phyloP scores from a whole-genome alignment of 768 basidiomycete species.

The Auricularia sp. region DNA sequence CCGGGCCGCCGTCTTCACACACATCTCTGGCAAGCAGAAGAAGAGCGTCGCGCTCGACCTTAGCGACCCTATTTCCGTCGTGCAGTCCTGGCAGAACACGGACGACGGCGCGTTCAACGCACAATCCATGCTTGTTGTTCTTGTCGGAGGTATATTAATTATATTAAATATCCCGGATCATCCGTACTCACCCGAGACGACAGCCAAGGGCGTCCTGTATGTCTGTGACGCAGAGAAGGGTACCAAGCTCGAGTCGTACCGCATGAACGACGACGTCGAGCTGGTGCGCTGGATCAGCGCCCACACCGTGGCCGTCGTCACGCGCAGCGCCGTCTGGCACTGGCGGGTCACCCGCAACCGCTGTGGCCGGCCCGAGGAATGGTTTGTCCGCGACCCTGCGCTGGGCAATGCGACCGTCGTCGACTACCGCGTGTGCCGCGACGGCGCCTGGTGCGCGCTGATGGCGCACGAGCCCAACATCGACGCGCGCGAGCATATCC shows the following conservation, averaged over 20 bases:
- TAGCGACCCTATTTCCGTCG: neutral
- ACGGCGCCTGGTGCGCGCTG: neutral
- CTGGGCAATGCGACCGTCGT: neutral
- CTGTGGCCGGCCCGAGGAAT: neutral
- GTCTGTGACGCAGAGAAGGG: neutral
- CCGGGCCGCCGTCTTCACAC: neutral
- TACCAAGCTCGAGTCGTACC: neutral
- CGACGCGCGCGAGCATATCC: neutral
- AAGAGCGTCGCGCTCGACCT: neutral
- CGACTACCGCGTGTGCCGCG: neutral
- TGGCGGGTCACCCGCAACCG: neutral
- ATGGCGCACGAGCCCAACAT: neutral
- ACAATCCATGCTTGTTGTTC: neutral
- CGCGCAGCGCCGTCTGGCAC: neutral
- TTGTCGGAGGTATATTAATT: neutral
- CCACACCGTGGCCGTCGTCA: neutral
- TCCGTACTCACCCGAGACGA: neutral
- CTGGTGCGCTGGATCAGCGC: neutral
- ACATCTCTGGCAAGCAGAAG: neutral
- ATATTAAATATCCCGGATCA: neutral
- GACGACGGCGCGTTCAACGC: neutral
- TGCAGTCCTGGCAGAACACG: neutral
- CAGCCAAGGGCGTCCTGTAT: neutral
- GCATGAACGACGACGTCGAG: neutral
- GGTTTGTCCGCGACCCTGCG: neutral